phyloP scores from a whole-genome alignment of 2,329 filamentous ascomycete species.

The Sporothrix schenckii region DNA sequence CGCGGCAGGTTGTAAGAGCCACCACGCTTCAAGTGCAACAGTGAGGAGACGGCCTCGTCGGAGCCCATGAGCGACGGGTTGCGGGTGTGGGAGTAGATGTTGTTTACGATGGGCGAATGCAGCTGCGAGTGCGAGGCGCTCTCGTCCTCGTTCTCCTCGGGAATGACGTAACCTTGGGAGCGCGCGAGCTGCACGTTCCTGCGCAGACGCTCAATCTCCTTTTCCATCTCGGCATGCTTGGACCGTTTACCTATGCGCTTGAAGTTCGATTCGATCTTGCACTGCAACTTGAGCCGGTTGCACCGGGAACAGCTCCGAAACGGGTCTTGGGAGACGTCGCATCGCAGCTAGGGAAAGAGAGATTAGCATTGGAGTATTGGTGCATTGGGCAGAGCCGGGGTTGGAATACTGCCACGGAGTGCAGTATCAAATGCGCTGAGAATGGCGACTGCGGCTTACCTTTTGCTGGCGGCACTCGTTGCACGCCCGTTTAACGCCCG shows the following conservation, averaged over 20 bases:
- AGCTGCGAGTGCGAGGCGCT: slow-evolving; percentile 51
- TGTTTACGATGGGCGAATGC: slow-evolving; percentile 59
- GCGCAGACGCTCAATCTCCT: slow-evolving; percentile 72
- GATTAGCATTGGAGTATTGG: background rate
- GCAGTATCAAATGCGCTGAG: background rate
- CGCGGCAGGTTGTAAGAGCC: slow-evolving; percentile 63
- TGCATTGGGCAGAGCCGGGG: no score
- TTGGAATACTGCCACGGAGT: no score
- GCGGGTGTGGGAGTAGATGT: slow-evolving; percentile 61
- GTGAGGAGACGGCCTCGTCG: slow-evolving; percentile 68
- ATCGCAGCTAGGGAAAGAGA: slow-evolving; percentile 65
- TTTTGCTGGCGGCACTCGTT: slow-evolving; percentile 87
- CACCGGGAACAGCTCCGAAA: slow-evolving; percentile 78
- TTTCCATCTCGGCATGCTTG: slow-evolving; percentile 84
- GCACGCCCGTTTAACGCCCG: slow-evolving; percentile 76
- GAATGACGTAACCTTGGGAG: slow-evolving; percentile 57
- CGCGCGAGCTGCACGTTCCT: slow-evolving; percentile 64
- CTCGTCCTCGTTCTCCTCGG: slow-evolving; percentile 55
- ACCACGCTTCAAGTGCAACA: slow-evolving; percentile 67
- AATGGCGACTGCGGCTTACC: slow-evolving; percentile 54
- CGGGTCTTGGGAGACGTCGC: slow-evolving; percentile 80
- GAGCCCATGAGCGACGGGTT: slow-evolving; percentile 68
- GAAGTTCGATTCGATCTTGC: slow-evolving; percentile 86
- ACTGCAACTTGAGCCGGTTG: slow-evolving; percentile 76
- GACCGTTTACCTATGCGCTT: slow-evolving; percentile 79